phyloP scores from a whole-genome alignment of 257 asterid species.

The Solanum clarkiae region DNA sequence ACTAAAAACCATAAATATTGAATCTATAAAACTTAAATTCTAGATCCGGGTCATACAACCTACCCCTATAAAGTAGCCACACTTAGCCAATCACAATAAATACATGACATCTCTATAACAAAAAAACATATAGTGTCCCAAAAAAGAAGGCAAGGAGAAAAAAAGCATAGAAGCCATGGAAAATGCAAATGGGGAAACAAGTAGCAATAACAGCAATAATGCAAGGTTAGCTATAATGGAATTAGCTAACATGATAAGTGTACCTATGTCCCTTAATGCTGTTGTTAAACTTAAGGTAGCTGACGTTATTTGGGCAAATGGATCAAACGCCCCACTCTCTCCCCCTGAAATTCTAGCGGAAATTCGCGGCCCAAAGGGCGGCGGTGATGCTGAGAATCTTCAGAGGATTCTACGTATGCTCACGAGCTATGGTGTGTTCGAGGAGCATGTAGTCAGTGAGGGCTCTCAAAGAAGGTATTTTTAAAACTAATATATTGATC shows the following conservation, averaged over 20 bases:
- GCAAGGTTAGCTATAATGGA: conserved; percentile 13
- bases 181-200: background rate
- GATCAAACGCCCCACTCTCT: conserved; percentile 12
- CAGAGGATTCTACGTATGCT: conserved; percentile 16
- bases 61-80: background rate
- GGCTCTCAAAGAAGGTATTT: conserved; percentile 6
- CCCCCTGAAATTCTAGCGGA: conserved; percentile 8
- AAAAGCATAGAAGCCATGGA: background rate
- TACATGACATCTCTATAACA: background rate
- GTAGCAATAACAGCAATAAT: background rate
- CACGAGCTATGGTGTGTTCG: conserved; percentile 13
- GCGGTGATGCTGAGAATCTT: conserved; percentile 7
- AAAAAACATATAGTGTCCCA: background rate
- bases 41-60: background rate
- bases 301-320: conserved; percentile 13
- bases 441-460: background rate
- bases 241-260: conserved; percentile 21
- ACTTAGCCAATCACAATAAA: background rate
- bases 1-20: no score
- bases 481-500: background rate
- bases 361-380: background rate
- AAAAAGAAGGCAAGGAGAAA: background rate
- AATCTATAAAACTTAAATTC: background rate
- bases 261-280: conserved; percentile 15
- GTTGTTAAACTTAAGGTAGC: conserved; percentile 17